phyloP scores from a whole-genome alignment of 371 early-diverging fungal species.

The Rhizopus stolonifer region DNA sequence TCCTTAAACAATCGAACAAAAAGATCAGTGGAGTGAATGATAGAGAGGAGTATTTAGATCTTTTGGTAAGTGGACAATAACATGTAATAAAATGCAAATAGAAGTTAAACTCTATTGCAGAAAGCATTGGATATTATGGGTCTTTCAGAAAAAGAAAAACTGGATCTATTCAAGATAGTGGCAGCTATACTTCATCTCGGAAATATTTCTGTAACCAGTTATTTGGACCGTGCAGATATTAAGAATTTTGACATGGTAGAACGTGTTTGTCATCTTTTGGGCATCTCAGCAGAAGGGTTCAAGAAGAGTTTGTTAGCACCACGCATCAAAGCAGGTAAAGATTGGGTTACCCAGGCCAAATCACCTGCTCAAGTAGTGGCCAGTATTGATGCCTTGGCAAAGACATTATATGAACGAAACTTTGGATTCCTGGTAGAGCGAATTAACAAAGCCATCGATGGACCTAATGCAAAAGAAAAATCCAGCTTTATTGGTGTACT shows the following conservation, averaged over 20 bases:
- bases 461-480: slow-evolving; percentile 52
- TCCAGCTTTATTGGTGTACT: slow-evolving; percentile 94
- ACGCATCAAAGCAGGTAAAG: slow-evolving; percentile 94
- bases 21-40: slow-evolving; percentile 95
- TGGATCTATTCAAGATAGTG: slow-evolving; percentile 82
- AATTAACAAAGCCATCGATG: slow-evolving; percentile 88
- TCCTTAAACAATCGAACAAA: slow-evolving; percentile 77
- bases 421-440: slow-evolving; percentile 91
- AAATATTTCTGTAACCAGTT: slow-evolving; percentile 83
- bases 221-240: slow-evolving; percentile 85
- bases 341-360: slow-evolving; percentile 94
- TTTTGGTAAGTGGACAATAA: slow-evolving; percentile 50
- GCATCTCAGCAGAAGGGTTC: slow-evolving; percentile 90
- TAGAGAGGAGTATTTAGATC: slow-evolving; percentile 71
- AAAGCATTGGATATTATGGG: slow-evolving; percentile 88
- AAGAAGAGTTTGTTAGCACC: slow-evolving; percentile 89
- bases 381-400: slow-evolving; percentile 95
- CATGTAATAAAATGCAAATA: neutral
- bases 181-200: slow-evolving; percentile 97
- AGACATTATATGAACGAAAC: slow-evolving; percentile 96
- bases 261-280: slow-evolving; percentile 92
- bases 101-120: slow-evolving; percentile 26
- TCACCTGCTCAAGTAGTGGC: slow-evolving; percentile 86
- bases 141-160: slow-evolving; percentile 77
- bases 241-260: slow-evolving; percentile 81